Evolutionary conservation across 2,329 filamentous ascomycete species (phyloP).

Genomic region (Tricladium varicosporioides): DNA sequence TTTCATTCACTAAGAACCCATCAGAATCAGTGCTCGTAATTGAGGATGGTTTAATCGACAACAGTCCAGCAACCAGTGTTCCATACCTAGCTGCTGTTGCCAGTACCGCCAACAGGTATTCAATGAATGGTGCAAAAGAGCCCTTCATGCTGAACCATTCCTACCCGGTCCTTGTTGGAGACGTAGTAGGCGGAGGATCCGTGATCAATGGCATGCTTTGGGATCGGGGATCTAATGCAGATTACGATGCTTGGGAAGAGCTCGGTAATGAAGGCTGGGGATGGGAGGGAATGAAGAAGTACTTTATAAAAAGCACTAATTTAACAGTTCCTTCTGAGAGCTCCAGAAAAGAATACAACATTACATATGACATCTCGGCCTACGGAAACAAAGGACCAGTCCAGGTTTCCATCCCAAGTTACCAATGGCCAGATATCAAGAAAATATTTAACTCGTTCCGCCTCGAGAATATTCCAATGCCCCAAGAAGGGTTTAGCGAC

Average conservation of each 20-base stretch:
- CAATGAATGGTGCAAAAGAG: constrained; percentile 5
- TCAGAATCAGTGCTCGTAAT: constrained; percentile 37
- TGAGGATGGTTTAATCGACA: constrained; percentile 34
- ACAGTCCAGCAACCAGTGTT: constrained; percentile 2
- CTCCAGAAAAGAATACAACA: neutral
- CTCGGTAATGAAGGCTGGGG: constrained; percentile 42
- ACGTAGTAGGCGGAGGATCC: constrained; percentile 34
- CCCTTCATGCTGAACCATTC: constrained; percentile 1
- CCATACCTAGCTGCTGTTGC: constrained; percentile 3
- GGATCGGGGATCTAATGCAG: constrained; percentile 13
- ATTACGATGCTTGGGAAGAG: constrained; percentile 38
- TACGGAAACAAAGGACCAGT: constrained; percentile 9
- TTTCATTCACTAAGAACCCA: neutral
- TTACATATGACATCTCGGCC: constrained; percentile 8
- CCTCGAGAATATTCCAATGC: constrained; percentile 6
- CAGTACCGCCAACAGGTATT: neutral
- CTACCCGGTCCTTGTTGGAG: neutral
- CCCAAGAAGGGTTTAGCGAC: constrained; percentile 5
- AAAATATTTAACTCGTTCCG: constrained; percentile 3
- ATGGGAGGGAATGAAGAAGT: constrained; percentile 38
- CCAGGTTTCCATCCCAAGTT: constrained; percentile 3
- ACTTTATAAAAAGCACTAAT: constrained; percentile 36
- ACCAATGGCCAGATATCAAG: constrained; percentile 5
- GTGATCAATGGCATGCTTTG: constrained; percentile 29
- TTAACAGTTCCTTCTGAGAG: constrained; percentile 7